These are phyloP conservation scores for Sordariomycetes sp. DNA, from an alignment of 2,329 filamentous ascomycete genomes.

Conservation along the genomic window DNA sequence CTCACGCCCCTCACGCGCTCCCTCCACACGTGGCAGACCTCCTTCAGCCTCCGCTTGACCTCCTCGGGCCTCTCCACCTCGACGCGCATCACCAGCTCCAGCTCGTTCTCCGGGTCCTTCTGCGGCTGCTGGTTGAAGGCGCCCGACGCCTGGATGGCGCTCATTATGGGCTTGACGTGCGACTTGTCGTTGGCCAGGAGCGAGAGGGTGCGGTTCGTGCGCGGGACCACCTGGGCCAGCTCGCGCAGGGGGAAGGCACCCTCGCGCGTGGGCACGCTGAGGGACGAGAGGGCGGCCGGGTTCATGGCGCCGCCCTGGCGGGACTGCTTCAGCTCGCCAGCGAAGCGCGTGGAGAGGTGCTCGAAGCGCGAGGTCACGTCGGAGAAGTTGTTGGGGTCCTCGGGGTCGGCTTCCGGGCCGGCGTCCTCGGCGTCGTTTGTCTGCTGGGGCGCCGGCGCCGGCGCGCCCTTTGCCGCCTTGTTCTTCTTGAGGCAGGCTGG, in stretches of 20 bases:
- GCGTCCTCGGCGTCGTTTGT: conserved; percentile 12
- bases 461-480: conserved; percentile 8
- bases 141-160: conserved; percentile 37
- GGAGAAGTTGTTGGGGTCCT: conserved; percentile 37
- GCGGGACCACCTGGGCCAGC: conserved; percentile 42
- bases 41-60: conserved; percentile 29
- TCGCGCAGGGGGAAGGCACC: conserved; percentile 38
- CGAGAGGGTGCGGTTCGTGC: conserved; percentile 26
- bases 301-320: conserved; percentile 40
- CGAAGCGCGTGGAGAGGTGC: conserved; percentile 29
- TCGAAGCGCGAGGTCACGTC: conserved; percentile 33
- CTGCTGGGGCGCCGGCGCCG: conserved; percentile 9
- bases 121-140: conserved; percentile 53
- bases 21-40: conserved; percentile 37
- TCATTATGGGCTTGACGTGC: conserved; percentile 44
- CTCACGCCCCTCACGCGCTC: conserved; percentile 36
- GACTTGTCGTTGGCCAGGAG: conserved; percentile 29
- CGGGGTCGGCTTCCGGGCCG: conserved; percentile 20
- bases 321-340: conserved; percentile 23
- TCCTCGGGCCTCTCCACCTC: conserved; percentile 41
- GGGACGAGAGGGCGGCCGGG: conserved; percentile 33
- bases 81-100: conserved; percentile 44
- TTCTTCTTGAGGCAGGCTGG: conserved; percentile 22
- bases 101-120: conserved; percentile 44
- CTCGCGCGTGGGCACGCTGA: conserved; percentile 23